These are phyloP conservation scores for Corrigiola litoralis DNA, from an alignment of 179 eudicot genomes.

Conservation along the genomic window DNA sequence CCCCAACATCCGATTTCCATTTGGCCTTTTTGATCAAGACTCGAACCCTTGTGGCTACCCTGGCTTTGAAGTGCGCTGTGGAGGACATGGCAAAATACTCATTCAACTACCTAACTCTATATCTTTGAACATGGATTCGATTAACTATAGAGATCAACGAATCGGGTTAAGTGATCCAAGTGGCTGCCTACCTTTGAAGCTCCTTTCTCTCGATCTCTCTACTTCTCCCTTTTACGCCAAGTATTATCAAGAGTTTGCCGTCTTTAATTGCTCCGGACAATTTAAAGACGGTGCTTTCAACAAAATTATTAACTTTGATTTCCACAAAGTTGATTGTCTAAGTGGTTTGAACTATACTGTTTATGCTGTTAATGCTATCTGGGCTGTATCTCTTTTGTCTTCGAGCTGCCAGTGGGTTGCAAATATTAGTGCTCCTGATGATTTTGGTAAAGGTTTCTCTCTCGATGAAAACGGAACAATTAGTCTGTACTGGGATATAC, in stretches of 20 bases:
- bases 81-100: background rate
- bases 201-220: background rate
- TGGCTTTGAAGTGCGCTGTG: slow-evolving; percentile 1
- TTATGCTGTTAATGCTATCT: background rate
- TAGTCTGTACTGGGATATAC: background rate
- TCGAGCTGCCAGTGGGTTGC: slow-evolving; percentile 1
- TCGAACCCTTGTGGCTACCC: background rate
- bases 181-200: background rate
- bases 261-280: background rate
- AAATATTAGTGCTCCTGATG: background rate
- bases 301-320: background rate
- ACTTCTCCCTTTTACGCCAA: slow-evolving; percentile 3
- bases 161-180: background rate
- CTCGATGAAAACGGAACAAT: background rate
- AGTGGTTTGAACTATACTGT: slow-evolving; percentile 5
- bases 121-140: background rate
- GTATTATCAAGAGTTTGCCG: background rate
- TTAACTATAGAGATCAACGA: background rate
- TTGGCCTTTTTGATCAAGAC: background rate
- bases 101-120: background rate
- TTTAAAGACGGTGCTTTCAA: background rate
- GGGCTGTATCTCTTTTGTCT: background rate
- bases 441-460: background rate
- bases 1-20: background rate
- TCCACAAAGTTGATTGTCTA: background rate